These are phyloP conservation scores for Imleria badia DNA, from an alignment of 768 basidiomycete species.

Conservation along the genomic window DNA sequence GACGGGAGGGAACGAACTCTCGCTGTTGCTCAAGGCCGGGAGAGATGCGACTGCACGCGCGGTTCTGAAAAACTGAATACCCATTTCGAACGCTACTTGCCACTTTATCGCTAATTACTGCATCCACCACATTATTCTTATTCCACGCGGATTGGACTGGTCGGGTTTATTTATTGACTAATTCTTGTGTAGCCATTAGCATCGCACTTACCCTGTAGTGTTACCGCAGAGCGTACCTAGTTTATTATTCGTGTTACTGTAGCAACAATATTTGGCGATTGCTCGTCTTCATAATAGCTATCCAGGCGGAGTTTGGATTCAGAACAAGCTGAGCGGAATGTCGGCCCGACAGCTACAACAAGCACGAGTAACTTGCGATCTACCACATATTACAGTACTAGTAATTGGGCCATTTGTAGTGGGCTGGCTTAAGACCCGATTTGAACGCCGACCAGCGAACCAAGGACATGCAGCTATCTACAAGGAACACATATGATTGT, in stretches of 20 bases:
- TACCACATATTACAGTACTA: too few relatives aligned
- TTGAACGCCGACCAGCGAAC: too few relatives aligned
- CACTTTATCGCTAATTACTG: constrained; percentile 13
- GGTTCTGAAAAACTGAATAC: constrained; percentile 38
- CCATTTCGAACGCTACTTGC: constrained; percentile 7
- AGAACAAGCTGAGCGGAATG: not conserved
- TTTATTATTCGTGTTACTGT: constrained; percentile 21
- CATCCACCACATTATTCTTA: not conserved
- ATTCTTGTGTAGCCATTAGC: constrained; percentile 30
- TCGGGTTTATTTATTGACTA: constrained; percentile 33
- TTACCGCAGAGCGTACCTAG: constrained; percentile 6
- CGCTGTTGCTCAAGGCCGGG: constrained; percentile 81
- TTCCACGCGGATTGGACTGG: not conserved
- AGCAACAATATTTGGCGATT: constrained; percentile 13
- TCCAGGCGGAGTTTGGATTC: not conserved
- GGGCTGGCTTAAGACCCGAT: too few relatives aligned
- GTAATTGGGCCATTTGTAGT: too few relatives aligned
- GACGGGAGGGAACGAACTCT: constrained; percentile 87
- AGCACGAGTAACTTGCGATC: too few relatives aligned
- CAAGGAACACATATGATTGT: too few relatives aligned
- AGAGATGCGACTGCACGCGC: constrained; percentile 82
- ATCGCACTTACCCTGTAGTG: constrained; percentile 17
- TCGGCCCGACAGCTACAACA: not conserved
- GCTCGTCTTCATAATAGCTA: not conserved
- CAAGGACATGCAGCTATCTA: too few relatives aligned